Evolutionary conservation across 352 stramenopile species (phyloP).

Genomic region (Phytopythium delawarense): DNA sequence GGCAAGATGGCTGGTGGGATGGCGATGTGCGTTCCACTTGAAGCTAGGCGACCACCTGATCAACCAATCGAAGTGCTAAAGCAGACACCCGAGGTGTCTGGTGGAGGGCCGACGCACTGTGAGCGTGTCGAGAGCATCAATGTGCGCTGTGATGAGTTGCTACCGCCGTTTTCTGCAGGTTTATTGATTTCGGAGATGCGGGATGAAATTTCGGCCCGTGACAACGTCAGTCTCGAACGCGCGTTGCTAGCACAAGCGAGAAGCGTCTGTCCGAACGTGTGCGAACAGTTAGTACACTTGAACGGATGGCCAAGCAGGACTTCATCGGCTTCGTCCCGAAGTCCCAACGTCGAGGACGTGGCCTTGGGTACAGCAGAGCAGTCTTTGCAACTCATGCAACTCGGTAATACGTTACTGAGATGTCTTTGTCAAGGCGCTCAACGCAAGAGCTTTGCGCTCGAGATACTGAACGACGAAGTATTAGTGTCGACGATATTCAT

Average conservation of each 20-base stretch:
- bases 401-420: slow-evolving; percentile 20
- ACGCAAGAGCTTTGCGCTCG: slow-evolving; percentile 4
- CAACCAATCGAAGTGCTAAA: background rate
- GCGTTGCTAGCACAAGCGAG: background rate
- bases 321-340: background rate
- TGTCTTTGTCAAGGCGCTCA: slow-evolving; percentile 16
- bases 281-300: background rate
- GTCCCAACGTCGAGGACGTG: background rate
- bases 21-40: background rate
- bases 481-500: slow-evolving; percentile 14
- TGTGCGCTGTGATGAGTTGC: background rate
- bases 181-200: background rate
- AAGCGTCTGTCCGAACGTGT: background rate
- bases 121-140: background rate
- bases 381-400: slow-evolving; percentile 1
- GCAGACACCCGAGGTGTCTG: background rate
- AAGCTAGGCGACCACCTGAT: background rate
- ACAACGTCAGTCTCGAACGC: background rate
- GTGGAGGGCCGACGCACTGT: no score
- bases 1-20: background rate
- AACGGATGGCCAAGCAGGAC: background rate
- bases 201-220: background rate
- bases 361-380: background rate
- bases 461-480: slow-evolving; percentile 12
- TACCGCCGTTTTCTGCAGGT: background rate